Percentiles rank a stretch among this genome's conserved stretches.
These are phyloP conservation scores for Cordyceps pruinosa DNA, from an alignment of 2,329 filamentous ascomycete genomes.

Conservation along the genomic window DNA sequence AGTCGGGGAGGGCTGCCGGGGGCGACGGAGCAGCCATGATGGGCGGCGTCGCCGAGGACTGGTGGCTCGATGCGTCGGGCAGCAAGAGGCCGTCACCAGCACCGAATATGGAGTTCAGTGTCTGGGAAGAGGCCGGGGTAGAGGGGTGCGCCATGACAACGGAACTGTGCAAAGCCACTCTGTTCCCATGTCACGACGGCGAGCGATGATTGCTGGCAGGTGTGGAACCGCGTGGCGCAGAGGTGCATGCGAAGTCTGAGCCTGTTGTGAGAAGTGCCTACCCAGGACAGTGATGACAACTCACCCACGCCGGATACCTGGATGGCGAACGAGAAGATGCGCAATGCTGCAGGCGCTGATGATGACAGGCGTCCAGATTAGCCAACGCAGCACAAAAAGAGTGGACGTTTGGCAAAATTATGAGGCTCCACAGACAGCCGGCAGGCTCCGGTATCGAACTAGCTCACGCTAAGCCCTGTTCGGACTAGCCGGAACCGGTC, in stretches of 20 bases:
- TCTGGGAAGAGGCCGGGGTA: conserved; percentile 34
- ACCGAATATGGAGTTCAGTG: conserved; percentile 41
- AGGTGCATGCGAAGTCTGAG: neutral
- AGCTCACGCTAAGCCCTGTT: neutral
- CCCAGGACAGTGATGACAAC: neutral
- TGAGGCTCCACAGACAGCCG: neutral
- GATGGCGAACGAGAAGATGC: neutral
- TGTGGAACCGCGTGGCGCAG: neutral
- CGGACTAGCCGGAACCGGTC: conserved; percentile 1
- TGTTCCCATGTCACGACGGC: conserved; percentile 6
- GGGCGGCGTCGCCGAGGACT: conserved; percentile 22
- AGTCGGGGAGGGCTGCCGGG: conserved; percentile 34
- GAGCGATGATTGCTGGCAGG: neutral
- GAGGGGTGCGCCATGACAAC: conserved; percentile 38
- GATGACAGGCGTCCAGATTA: neutral
- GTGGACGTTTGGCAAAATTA: conserved; percentile 10
- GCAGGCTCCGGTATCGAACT: neutral
- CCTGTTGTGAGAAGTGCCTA: neutral
- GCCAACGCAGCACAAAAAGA: neutral
- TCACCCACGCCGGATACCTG: neutral
- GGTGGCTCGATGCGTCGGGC: conserved; percentile 20
- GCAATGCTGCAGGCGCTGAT: conserved; percentile 7
- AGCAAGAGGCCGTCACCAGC: conserved; percentile 18
- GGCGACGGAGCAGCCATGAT: conserved; percentile 19
- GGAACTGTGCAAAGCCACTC: neutral